Base-by-base conservation (phyloP, 345 rosid species). In the Capsella bursapastoris region DNA sequence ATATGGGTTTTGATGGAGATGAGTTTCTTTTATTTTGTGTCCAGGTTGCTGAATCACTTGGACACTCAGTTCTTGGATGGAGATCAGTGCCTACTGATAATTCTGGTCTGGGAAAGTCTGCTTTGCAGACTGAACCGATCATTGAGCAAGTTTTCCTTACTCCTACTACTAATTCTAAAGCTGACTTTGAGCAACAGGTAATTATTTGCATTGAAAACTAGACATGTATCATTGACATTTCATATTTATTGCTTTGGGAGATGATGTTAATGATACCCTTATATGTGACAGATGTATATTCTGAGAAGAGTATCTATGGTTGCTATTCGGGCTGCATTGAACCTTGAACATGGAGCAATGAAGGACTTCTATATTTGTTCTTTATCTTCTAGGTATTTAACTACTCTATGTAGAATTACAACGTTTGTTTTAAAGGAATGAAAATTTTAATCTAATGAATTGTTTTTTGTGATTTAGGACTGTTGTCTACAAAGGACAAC, bases 361-460 rank as follows among this genome's bases (percentile, higher is more conserved):
- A 86, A 70, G 82, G 99, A 96, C 84, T 96, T 96, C 79, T 96
- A 96, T 78, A 96, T 96, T 43, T 96, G 99, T 82, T 96, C 99
- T 66, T 88, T 96, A 58, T 96, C 99, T 60, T 96, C 99, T 12
- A 89, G 98, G 99, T 96, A 41, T 69, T 66, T 25, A 2, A 1
- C 44, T 45, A 18, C n/a, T 64, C 14, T 27, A 3, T 60, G 45
- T 5, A 8, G 3, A 38, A 31, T n/a, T 31, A 10, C 9, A 55
- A 48, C 34, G 27, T 7, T 63, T 3, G n/a, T 29, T 27, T 1
- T 34, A 1, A 12, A 15, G 65, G 6, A 7, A 7, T 1, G 1
- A 2, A 47, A 28, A 16, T 18, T 7, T 59, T 75, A 29, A 71
- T 18, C n/a, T 29, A 7, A 56, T 40, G n/a, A 2, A 27, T 28